Evolutionary conservation across 768 basidiomycete species (phyloP).

Genomic region (Kockovaella imperatae): DNA sequence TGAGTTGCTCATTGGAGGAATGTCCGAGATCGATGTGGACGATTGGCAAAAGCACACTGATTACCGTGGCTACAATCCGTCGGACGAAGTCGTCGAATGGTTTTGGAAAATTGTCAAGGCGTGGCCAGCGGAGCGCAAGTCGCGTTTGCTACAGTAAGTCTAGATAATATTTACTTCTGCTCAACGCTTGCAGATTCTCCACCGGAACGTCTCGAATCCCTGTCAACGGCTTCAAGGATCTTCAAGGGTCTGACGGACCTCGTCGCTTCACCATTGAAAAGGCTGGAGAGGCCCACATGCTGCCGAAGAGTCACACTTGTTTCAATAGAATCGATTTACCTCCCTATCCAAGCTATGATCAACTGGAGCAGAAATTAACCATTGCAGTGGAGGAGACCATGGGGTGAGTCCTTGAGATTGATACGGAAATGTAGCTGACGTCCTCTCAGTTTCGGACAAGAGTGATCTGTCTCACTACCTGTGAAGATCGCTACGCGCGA

Average conservation of each 20-base stretch:
- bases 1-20: slow-evolving; percentile 89
- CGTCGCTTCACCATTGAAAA: slow-evolving; percentile 97
- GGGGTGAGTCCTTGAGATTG: slow-evolving; percentile 45
- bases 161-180: background rate
- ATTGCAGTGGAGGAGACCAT: too few species aligned
- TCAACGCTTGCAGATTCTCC: slow-evolving; percentile 54
- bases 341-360: slow-evolving; percentile 94
- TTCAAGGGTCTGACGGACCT: slow-evolving; percentile 96
- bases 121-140: slow-evolving; percentile 95
- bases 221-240: slow-evolving; percentile 96
- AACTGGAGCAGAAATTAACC: slow-evolving; percentile 88
- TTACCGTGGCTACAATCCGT: slow-evolving; percentile 62
- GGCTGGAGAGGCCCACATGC: slow-evolving; percentile 87
- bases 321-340: slow-evolving; percentile 86
- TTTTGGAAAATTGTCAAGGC: slow-evolving; percentile 99
- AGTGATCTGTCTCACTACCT: slow-evolving; percentile 51
- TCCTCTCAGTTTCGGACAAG: slow-evolving; percentile 84
- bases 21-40: slow-evolving; percentile 99
- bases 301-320: slow-evolving; percentile 97
- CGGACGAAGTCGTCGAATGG: slow-evolving; percentile 70
- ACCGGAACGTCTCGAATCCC: slow-evolving; percentile 79
- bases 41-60: slow-evolving; percentile 99
- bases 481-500: too few species aligned
- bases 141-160: slow-evolving; percentile 7
- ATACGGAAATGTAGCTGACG: slow-evolving; percentile 8